phyloP scores from a whole-genome alignment of 1,284 basidiomycete species.

The Apiotrichum porosum region DNA sequence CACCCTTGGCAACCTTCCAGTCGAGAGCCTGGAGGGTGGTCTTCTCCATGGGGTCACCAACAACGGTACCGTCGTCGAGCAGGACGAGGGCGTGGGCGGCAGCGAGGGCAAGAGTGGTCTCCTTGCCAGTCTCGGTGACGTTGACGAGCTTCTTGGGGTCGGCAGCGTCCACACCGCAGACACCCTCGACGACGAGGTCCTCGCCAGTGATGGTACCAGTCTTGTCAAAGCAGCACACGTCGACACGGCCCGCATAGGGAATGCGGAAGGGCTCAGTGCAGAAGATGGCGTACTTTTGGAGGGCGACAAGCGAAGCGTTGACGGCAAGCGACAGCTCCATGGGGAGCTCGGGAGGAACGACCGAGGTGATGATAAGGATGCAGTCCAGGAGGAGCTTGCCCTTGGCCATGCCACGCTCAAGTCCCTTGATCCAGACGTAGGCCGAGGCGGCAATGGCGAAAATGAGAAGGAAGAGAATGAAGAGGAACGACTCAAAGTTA shows the following conservation, averaged over 20 bases:
- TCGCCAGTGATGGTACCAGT: conserved; percentile 95
- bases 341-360: conserved; percentile 89
- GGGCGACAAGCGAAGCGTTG: conserved; percentile 84
- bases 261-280: conserved; percentile 97
- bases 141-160: conserved; percentile 67
- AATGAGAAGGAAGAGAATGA: conserved; percentile 91
- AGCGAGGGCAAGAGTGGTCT: conserved; percentile 84
- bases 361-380: conserved; percentile 88
- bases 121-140: conserved; percentile 67
- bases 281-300: conserved; percentile 91
- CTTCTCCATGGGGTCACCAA: conserved; percentile 99
- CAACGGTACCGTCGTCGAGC: conserved; percentile 79
- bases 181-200: conserved; percentile 87
- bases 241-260: conserved; percentile 84
- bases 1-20: conserved; percentile 79
- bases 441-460: conserved; percentile 93
- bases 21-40: conserved; percentile 87
- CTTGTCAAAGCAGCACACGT: conserved; percentile 97
- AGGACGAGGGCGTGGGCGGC: conserved; percentile 92
- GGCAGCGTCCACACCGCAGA: conserved; percentile 67
- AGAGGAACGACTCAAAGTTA: conserved; percentile 87
- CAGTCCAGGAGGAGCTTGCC: conserved; percentile 89
- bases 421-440: conserved; percentile 95
- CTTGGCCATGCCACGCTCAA: conserved; percentile 84
- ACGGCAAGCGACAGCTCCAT: conserved; percentile 95